Percentiles rank a stretch among this genome's conserved stretches.
phyloP scores from a whole-genome alignment of 257 asterid species.

The Linaria vulgaris region DNA sequence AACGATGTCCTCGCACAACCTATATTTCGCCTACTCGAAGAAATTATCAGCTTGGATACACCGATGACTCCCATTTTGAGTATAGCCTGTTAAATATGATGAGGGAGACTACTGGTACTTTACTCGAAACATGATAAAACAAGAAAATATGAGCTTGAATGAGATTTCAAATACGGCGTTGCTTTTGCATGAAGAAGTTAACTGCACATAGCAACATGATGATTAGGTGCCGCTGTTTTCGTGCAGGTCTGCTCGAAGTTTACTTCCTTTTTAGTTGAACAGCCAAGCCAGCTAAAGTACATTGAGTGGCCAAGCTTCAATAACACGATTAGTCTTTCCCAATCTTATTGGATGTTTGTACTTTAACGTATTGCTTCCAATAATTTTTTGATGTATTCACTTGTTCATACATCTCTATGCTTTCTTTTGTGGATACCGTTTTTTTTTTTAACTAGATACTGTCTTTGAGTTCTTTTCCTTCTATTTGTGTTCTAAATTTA shows the following conservation, averaged over 20 bases:
- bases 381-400: not conserved
- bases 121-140: not conserved
- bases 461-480: slow-evolving; percentile 2
- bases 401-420: no score
- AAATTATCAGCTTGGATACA: slow-evolving; percentile 46
- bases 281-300: slow-evolving; percentile 58
- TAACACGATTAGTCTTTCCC: slow-evolving; percentile 48
- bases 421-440: not conserved
- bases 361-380: slow-evolving; percentile 6
- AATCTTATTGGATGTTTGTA: not conserved
- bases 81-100: slow-evolving; percentile 48
- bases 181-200: slow-evolving; percentile 11
- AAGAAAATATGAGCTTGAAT: slow-evolving; percentile 13
- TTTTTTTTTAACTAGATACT: not conserved
- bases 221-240: slow-evolving; percentile 18
- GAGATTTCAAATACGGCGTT: not conserved
- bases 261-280: slow-evolving; percentile 46
- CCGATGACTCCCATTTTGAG: slow-evolving; percentile 38
- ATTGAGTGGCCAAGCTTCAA: slow-evolving; percentile 63
- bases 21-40: slow-evolving; percentile 41
- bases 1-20: slow-evolving; percentile 25
- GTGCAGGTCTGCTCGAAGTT: slow-evolving; percentile 52
- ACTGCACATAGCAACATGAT: slow-evolving; percentile 23
- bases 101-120: slow-evolving; percentile 53
- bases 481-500: slow-evolving; percentile 11